Percentiles rank a stretch among this genome's conserved stretches.
These are phyloP conservation scores for Penicillium crustosum DNA, from an alignment of 2,329 filamentous ascomycete species.

Conservation along the genomic window DNA sequence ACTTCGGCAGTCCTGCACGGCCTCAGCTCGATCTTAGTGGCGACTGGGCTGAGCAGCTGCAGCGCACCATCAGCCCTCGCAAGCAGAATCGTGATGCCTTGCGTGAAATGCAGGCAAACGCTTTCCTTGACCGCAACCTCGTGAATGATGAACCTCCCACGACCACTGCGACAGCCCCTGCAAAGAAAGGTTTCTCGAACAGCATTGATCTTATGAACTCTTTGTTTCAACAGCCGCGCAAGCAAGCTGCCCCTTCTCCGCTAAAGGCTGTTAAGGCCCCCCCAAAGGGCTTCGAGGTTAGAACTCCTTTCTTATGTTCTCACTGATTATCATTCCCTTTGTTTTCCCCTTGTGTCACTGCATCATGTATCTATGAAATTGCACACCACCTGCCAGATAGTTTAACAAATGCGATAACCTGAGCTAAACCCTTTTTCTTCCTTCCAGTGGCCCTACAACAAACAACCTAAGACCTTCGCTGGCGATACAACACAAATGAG, in stretches of 20 bases:
- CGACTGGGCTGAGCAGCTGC: slow-evolving; percentile 91
- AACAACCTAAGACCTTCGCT: slow-evolving; percentile 68
- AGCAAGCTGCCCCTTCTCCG: slow-evolving; percentile 47
- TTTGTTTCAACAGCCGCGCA: slow-evolving; percentile 69
- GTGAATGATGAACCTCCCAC: slow-evolving; percentile 36
- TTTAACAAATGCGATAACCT: slow-evolving; percentile 39
- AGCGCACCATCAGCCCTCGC: slow-evolving; percentile 88
- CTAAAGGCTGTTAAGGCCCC: slow-evolving; percentile 58
- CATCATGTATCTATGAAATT: slow-evolving; percentile 24
- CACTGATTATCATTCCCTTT: slow-evolving; percentile 35
- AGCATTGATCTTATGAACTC: slow-evolving; percentile 97
- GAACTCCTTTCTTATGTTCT: slow-evolving; percentile 50
- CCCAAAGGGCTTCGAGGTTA: slow-evolving; percentile 80
- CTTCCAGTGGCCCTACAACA: slow-evolving; percentile 80
- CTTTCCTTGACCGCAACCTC: slow-evolving; percentile 51
- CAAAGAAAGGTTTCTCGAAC: slow-evolving; percentile 70
- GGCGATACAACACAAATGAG: slow-evolving; percentile 62
- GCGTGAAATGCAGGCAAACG: slow-evolving; percentile 62
- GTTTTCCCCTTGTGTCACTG: slow-evolving; percentile 47
- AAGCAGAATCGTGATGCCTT: slow-evolving; percentile 83
- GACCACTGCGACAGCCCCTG: slow-evolving; percentile 21
- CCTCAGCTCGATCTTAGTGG: slow-evolving; percentile 61
- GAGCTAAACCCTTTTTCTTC: slow-evolving; percentile 39
- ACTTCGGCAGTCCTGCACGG: slow-evolving; percentile 54
- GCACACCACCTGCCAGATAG: slow-evolving; percentile 26